phyloP scores from a whole-genome alignment of 208 protist genomes.

The Leptomonas pyrrhocoris region DNA sequence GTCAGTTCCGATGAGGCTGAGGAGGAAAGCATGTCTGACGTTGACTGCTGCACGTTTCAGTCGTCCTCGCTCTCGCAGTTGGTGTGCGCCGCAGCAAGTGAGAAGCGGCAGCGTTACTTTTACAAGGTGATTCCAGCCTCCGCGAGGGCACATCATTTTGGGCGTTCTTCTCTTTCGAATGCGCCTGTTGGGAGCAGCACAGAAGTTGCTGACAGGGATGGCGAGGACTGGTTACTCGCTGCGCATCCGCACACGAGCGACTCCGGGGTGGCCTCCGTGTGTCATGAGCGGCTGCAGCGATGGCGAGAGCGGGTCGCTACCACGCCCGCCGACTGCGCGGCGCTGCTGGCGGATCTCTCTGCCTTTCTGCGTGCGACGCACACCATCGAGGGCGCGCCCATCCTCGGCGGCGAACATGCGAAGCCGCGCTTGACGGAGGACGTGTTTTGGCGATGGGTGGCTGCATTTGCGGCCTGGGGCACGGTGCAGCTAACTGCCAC shows the following conservation, averaged over 20 bases:
- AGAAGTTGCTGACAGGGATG: not conserved
- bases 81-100: constrained; percentile 45
- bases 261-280: not conserved
- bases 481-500: constrained; percentile 25
- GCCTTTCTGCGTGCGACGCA: constrained; percentile 23
- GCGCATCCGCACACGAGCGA: not conserved
- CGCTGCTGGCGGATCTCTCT: constrained; percentile 22
- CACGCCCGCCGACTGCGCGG: constrained; percentile 15
- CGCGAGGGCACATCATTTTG: constrained; percentile 45
- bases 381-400: constrained; percentile 19
- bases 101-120: constrained; percentile 58
- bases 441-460: constrained; percentile 21
- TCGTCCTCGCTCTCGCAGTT: constrained; percentile 37
- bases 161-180: constrained; percentile 4
- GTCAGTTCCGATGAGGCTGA: not conserved
- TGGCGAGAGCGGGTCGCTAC: constrained; percentile 10
- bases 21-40: not conserved
- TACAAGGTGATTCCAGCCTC: constrained; percentile 53
- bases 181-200: not conserved
- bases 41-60: constrained; percentile 65
- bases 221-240: too few relatives aligned
- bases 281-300: not conserved
- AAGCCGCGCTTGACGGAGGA: constrained; percentile 24
- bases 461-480: constrained; percentile 24
- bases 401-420: not conserved